These are phyloP conservation scores for Gonapodya sp. DNA, from an alignment of 192 early-diverging fungal genomes.

Conservation along the genomic window DNA sequence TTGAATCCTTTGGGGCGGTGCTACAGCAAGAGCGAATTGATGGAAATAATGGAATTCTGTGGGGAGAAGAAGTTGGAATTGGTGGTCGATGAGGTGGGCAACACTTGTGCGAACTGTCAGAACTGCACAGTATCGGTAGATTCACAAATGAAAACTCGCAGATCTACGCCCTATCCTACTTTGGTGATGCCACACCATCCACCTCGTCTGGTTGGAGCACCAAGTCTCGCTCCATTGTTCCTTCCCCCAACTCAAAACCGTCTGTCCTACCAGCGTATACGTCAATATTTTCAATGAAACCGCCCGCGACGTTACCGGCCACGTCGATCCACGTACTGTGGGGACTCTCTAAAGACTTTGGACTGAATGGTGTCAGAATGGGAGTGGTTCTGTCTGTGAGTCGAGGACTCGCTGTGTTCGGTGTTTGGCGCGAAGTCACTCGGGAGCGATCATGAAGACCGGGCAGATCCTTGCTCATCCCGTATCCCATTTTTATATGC, in stretches of 20 bases:
- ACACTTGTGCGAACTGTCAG: too few species aligned
- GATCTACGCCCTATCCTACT: not conserved
- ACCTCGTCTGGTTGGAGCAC: not conserved
- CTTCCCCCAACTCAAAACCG: too few species aligned
- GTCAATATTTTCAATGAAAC: not conserved
- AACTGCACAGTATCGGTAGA: too few species aligned
- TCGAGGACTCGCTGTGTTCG: not conserved
- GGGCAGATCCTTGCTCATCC: too few species aligned
- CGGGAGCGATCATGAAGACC: not conserved
- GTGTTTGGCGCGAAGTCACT: not conserved
- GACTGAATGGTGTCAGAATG: not conserved
- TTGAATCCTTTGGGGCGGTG: not conserved
- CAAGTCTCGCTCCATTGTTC: not conserved
- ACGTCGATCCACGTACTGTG: not conserved
- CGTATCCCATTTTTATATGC: too few species aligned
- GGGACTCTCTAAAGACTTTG: not conserved
- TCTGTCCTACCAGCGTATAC: not conserved
- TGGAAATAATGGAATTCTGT: not conserved
- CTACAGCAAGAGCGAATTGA: not conserved
- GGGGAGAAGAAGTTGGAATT: not conserved
- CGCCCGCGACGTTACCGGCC: not conserved
- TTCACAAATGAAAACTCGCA: too few species aligned
- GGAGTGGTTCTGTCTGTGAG: not conserved
- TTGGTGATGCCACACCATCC: not conserved
- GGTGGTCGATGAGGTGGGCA: not conserved